A percentile compares a stretch with the other conserved stretches of the same genome.
phyloP scores from a whole-genome alignment of 2,329 filamentous ascomycete species.

The Fusarium sp. region DNA sequence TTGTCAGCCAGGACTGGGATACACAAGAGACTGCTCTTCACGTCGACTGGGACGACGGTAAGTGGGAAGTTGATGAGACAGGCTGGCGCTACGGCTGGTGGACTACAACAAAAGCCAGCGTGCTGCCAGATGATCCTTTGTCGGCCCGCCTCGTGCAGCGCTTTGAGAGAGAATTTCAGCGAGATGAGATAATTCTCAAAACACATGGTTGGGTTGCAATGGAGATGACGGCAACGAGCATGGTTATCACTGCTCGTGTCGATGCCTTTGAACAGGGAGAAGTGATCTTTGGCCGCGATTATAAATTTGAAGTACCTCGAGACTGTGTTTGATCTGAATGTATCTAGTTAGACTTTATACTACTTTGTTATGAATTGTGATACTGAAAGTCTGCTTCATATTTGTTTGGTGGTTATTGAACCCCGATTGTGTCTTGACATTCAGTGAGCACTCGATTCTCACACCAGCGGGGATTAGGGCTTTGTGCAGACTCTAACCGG shows the following conservation, averaged over 20 bases:
- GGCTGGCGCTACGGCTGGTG: conserved; percentile 7
- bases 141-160: neutral
- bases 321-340: neutral
- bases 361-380: no score
- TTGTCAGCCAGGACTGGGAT: conserved; percentile 2
- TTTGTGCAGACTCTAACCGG: no score
- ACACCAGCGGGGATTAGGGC: no score
- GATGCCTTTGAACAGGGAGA: neutral
- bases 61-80: conserved; percentile 9
- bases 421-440: no score
- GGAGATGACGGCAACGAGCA: conserved; percentile 2
- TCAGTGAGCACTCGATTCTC: no score
- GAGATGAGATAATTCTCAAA: neutral
- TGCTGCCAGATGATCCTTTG: neutral
- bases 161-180: neutral
- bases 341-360: no score
- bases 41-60: conserved; percentile 5
- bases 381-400: no score
- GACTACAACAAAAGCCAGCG: neutral
- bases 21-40: neutral
- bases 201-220: conserved; percentile 1
- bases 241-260: neutral
- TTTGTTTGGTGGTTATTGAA: no score
- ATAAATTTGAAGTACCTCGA: neutral
- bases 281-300: neutral